Conservation (phyloP, 2,329 filamentous ascomycete genomes). For the Xylaria arbuscula region DNA sequence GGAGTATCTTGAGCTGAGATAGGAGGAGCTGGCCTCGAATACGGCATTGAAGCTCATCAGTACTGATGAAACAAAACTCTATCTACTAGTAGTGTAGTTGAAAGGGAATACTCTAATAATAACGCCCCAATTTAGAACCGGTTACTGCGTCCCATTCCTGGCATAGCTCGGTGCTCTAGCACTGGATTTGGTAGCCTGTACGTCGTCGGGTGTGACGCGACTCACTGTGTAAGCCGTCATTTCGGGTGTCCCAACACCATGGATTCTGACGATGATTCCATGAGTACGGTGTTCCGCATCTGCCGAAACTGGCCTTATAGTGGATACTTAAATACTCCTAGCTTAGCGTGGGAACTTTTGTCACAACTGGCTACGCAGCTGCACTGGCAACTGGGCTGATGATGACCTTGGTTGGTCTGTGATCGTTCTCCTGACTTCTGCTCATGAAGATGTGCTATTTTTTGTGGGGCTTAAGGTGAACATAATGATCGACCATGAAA, state of each 20-base stretch:
- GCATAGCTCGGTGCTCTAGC: slow-evolving; percentile 20
- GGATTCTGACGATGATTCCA: slow-evolving; percentile 26
- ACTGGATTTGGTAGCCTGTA: neutral
- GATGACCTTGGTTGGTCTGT: slow-evolving; percentile 14
- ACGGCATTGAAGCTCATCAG: neutral
- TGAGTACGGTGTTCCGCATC: slow-evolving; percentile 32
- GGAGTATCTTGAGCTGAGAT: neutral
- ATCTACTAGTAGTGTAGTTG: neutral
- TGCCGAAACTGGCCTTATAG: slow-evolving; percentile 20
- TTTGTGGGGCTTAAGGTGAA: slow-evolving; percentile 29
- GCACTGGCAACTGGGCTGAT: neutral
- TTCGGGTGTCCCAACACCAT: slow-evolving; percentile 29
- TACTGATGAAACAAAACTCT: neutral
- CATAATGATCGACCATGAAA: slow-evolving; percentile 24
- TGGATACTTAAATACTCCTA: neutral
- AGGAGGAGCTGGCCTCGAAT: slow-evolving; percentile 29
- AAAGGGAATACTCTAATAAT: neutral
- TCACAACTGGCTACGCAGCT: slow-evolving; percentile 24
- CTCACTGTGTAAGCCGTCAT: slow-evolving; percentile 25
- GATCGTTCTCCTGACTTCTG: slow-evolving; percentile 19
- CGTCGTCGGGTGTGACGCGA: slow-evolving; percentile 15
- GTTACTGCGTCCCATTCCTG: slow-evolving; percentile 27
- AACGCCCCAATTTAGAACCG: slow-evolving; percentile 19
- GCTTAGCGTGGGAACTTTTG: slow-evolving; percentile 26
- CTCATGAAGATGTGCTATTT: slow-evolving; percentile 24